Evolutionary conservation across 192 early-diverging fungal genomes (phyloP).

Genomic region (Lobulomyces angularis): DNA sequence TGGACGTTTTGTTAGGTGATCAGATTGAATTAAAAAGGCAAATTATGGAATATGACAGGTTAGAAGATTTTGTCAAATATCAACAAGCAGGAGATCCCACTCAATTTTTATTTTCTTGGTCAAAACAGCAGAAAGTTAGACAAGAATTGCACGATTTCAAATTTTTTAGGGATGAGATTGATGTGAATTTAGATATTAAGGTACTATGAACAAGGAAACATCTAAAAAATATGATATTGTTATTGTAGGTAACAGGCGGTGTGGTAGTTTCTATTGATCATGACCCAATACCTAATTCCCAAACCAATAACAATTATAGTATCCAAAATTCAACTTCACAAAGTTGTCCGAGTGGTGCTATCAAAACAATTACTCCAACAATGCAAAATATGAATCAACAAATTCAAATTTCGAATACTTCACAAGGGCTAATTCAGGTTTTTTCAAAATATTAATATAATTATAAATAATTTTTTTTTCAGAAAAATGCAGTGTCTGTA

Average conservation of each 20-base stretch:
- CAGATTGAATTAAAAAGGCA: constrained; percentile 44
- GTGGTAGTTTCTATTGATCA: constrained; percentile 1
- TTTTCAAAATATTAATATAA: too few relatives aligned
- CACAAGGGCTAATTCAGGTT: too few relatives aligned
- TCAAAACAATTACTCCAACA: background rate
- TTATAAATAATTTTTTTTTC: too few relatives aligned
- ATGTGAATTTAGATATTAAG: constrained; percentile 45
- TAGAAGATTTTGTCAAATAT: constrained; percentile 46
- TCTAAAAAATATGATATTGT: background rate
- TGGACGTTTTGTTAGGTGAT: constrained; percentile 43
- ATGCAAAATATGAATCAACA: too few relatives aligned
- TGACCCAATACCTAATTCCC: background rate
- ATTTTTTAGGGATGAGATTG: constrained; percentile 37
- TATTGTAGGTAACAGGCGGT: background rate
- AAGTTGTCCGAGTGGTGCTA: background rate
- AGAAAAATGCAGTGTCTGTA: too few relatives aligned
- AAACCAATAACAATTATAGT: constrained; percentile 4
- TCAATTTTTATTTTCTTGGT: constrained; percentile 41
- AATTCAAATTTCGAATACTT: too few relatives aligned
- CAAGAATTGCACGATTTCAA: constrained; percentile 43
- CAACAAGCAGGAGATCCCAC: constrained; percentile 44
- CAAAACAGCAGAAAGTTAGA: constrained; percentile 31
- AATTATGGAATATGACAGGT: constrained; percentile 33
- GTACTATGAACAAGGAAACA: constrained; percentile 11
- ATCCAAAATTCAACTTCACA: background rate